Evolutionary conservation across 257 asterid genomes (phyloP), one percentile per base, ranked within the genome.

Genomic region (Solanum boliviense): DNA sequence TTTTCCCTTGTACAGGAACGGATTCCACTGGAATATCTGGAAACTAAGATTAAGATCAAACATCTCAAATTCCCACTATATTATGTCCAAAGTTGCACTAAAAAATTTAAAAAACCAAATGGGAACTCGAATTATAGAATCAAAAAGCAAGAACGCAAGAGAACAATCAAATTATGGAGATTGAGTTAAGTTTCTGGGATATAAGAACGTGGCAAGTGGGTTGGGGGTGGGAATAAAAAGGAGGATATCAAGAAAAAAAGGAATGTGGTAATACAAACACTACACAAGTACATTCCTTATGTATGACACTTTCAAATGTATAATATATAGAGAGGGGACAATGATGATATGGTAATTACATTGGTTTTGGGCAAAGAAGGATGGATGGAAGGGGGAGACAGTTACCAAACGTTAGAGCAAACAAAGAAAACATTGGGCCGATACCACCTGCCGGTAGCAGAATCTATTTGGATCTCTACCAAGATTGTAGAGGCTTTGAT

Each of bases 31-130:
- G 92, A 71, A 39, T 90, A 76, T 90, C 94, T 71, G 9, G 91
- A 84, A 85, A 23, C 89, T 75, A 88, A 96, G 91, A 90, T 95
- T 92, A 88, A 96, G 94, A 93, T 92, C 93, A 60, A 96, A 84
- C 98, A 70, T 13, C 75, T 68, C 75, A 68, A 70, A 71, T 15
- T 7, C 36, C 39, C 39, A 31, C 39, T 71, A 31, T 4, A 31
- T 4, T 70, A 31, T 71, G 76, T 71, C n/a, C 76, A 23, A 46
- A 23, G 29, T 23, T 62, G 29, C 7, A 9, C 70, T 62, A 60
- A 23, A 23, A 23, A 9, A 9, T 9, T 9, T 9, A 2, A 60
- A 60, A 23, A 23, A 62, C 12, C 71, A 62, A 62, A 62, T 62
- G 71, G 31, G 7, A 9, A 62, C 5, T 62, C 71, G 11, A 23